phyloP scores from a whole-genome alignment of 345 rosid species.

The Linum usitatissimum region DNA sequence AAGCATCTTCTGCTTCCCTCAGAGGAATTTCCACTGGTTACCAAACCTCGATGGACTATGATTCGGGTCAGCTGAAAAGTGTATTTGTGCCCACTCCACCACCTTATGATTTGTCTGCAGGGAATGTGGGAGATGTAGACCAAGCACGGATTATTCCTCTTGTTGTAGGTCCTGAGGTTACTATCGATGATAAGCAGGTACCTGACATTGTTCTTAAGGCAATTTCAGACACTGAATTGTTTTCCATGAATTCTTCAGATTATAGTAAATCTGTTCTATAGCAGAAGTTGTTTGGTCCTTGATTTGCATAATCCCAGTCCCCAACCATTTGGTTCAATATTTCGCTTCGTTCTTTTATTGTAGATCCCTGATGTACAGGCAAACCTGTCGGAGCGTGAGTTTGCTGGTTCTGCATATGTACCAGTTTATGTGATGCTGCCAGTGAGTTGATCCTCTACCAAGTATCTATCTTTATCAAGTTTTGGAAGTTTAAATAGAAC shows the following conservation, averaged over 20 bases:
- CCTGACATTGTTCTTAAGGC: neutral
- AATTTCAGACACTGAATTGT: neutral
- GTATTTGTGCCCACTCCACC: slow-evolving; percentile 56
- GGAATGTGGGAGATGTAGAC: slow-evolving; percentile 44
- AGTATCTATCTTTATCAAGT: neutral
- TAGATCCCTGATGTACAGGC: slow-evolving; percentile 46
- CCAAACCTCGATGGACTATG: slow-evolving; percentile 53
- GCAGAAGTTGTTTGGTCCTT: neutral
- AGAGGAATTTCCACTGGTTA: slow-evolving; percentile 52
- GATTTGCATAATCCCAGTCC: neutral
- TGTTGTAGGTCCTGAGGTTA: slow-evolving; percentile 38
- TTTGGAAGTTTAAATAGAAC: neutral
- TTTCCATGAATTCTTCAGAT: neutral
- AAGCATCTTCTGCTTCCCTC: slow-evolving; percentile 43
- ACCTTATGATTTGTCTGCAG: slow-evolving; percentile 46
- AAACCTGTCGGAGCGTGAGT: slow-evolving; percentile 63
- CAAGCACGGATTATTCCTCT: slow-evolving; percentile 37
- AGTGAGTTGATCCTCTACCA: slow-evolving; percentile 35
- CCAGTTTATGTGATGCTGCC: slow-evolving; percentile 97
- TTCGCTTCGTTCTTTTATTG: slow-evolving; percentile 8
- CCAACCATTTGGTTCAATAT: neutral
- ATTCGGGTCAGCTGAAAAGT: slow-evolving; percentile 63
- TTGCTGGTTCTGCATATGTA: slow-evolving; percentile 65
- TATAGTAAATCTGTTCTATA: neutral
- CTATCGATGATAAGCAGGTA: slow-evolving; percentile 68